phyloP scores from a whole-genome alignment of 2,329 filamentous ascomycete genomes.

The Metarhizium rileyi region DNA sequence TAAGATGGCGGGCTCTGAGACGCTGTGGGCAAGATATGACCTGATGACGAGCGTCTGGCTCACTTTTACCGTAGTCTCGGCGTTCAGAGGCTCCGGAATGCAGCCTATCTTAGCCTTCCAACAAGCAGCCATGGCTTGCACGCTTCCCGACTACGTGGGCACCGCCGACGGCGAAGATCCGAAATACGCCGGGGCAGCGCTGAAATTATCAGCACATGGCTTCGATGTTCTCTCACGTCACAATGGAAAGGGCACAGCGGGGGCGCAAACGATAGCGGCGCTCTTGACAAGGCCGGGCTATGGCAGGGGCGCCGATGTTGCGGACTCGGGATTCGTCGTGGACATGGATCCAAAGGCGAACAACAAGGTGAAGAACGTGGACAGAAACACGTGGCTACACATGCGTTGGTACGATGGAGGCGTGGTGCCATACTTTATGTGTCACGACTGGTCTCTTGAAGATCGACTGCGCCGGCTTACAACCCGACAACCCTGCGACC shows the following conservation, averaged over 20 bases:
- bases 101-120: neutral
- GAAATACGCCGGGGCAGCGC: neutral
- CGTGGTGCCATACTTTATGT: neutral
- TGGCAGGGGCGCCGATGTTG: neutral
- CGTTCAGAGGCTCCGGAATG: neutral
- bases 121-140: neutral
- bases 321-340: neutral
- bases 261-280: neutral
- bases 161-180: neutral
- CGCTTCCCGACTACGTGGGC: neutral
- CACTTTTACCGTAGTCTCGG: neutral
- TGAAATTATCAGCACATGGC: neutral
- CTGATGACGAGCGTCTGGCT: neutral
- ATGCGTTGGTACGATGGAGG: neutral
- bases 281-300: neutral
- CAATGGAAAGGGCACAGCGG: neutral
- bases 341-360: neutral
- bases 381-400: neutral
- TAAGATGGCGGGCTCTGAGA: neutral
- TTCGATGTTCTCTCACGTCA: neutral
- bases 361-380: no score
- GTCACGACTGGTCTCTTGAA: neutral
- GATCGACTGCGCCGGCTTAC: neutral
- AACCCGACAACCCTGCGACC: neutral
- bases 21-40: neutral